Percentiles rank a stretch among this genome's conserved stretches.
These are phyloP conservation scores for Aspergillus pseudoterreus DNA, from an alignment of 2,329 filamentous ascomycete species.

Conservation along the genomic window DNA sequence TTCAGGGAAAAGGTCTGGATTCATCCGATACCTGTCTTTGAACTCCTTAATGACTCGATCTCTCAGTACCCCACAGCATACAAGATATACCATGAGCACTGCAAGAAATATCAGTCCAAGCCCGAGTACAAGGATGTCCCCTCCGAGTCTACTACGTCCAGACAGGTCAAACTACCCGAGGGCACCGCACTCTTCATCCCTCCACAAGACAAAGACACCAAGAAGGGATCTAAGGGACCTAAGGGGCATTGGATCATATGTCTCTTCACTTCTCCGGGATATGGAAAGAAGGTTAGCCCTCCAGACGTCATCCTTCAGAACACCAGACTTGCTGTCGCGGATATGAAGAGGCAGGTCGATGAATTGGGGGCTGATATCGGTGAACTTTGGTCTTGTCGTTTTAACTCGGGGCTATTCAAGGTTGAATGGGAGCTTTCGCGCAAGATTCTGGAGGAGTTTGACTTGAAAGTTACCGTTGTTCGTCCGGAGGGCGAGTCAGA, in stretches of 20 bases:
- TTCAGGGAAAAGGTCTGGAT: constrained; percentile 41
- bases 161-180: constrained; percentile 24
- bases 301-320: constrained; percentile 46
- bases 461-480: constrained; percentile 34
- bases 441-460: constrained; percentile 38
- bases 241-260: constrained; percentile 55
- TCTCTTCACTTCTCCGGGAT: constrained; percentile 53
- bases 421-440: constrained; percentile 53
- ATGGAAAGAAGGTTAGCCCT: constrained; percentile 41
- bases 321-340: constrained; percentile 47
- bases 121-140: constrained; percentile 9
- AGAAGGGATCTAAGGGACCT: constrained; percentile 24
- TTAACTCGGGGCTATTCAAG: constrained; percentile 57
- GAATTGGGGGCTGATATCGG: constrained; percentile 23
- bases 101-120: constrained; percentile 25
- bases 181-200: constrained; percentile 54
- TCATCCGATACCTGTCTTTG: too few species aligned
- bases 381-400: constrained; percentile 49
- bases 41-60: too few species aligned
- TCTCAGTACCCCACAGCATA: constrained; percentile 51
- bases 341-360: constrained; percentile 45
- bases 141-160: constrained; percentile 5
- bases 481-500: constrained; percentile 18
- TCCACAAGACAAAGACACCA: constrained; percentile 39
- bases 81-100: constrained; percentile 47